Evolutionary conservation across 1,139 yeast species (phyloP).

Genomic region (Nakaseomyces delphensis): DNA sequence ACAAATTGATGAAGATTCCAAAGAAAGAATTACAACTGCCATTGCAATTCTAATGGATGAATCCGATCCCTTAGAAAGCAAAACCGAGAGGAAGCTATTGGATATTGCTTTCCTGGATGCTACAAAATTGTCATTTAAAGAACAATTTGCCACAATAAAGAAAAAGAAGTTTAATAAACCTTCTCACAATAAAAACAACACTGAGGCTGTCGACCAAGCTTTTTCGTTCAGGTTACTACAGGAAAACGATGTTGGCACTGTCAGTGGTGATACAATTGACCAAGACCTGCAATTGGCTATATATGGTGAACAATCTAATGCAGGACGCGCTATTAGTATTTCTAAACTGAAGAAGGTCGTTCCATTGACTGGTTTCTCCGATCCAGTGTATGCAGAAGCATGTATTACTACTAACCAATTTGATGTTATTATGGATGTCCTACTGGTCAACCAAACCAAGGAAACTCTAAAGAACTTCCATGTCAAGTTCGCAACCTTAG

Average conservation of each 20-base stretch:
- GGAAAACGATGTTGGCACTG: constrained; percentile 37
- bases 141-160: constrained; percentile 45
- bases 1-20: constrained; percentile 89
- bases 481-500: constrained; percentile 93
- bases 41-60: constrained; percentile 70
- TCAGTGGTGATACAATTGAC: constrained; percentile 34
- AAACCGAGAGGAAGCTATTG: constrained; percentile 39
- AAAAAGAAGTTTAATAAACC: constrained; percentile 47
- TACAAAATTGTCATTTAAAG: constrained; percentile 73
- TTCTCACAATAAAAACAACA: constrained; percentile 57
- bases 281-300: constrained; percentile 46
- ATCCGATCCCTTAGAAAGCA: constrained; percentile 36
- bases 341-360: constrained; percentile 83
- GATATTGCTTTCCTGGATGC: constrained; percentile 78
- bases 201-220: constrained; percentile 77
- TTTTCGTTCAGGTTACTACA: constrained; percentile 77
- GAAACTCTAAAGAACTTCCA: constrained; percentile 84
- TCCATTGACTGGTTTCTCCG: constrained; percentile 94
- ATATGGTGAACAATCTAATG: constrained; percentile 41
- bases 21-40: constrained; percentile 82
- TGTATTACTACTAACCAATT: constrained; percentile 90
- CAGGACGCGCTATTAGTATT: constrained; percentile 43
- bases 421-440: constrained; percentile 89
- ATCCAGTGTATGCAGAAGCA: constrained; percentile 97
- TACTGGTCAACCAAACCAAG: constrained; percentile 89